Evolutionary conservation across 768 basidiomycete genomes (phyloP).

Genomic region (Serendipita sp.): DNA sequence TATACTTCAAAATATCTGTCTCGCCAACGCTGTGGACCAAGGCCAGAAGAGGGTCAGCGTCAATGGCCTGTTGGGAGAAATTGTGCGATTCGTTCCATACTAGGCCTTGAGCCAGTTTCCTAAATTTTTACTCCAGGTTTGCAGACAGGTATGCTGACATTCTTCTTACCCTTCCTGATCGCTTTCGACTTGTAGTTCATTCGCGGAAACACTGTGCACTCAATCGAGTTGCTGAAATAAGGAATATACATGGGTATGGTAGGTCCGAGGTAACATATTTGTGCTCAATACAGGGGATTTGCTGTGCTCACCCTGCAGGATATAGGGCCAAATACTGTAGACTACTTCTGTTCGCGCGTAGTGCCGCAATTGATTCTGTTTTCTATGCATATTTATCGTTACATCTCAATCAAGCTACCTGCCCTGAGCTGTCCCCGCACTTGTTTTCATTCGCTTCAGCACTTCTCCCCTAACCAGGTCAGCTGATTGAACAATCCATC

Average conservation of each 20-base stretch:
- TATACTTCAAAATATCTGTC: background rate
- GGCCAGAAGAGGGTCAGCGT: background rate
- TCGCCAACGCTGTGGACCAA: background rate
- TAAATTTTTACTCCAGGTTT: background rate
- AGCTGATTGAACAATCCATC: too few species aligned
- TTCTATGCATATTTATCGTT: background rate
- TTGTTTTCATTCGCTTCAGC: too few species aligned
- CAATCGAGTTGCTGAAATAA: background rate
- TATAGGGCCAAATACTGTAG: too few species aligned
- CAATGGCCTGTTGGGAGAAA: background rate
- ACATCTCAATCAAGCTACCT: too few species aligned
- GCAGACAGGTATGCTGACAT: background rate
- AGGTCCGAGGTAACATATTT: background rate
- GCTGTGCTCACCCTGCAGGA: too few species aligned
- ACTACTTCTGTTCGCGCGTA: background rate
- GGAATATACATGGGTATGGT: background rate
- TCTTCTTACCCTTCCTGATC: background rate
- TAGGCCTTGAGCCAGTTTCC: background rate
- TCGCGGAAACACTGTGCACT: constrained; percentile 3
- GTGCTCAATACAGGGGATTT: too few species aligned
- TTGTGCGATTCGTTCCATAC: constrained; percentile 2
- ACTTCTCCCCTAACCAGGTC: too few species aligned
- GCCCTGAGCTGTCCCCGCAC: too few species aligned
- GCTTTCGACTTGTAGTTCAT: background rate
- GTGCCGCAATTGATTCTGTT: background rate